Evolutionary conservation across 176 grass and related monocot species (phyloP).

Genomic region (Avena eriantha): DNA sequence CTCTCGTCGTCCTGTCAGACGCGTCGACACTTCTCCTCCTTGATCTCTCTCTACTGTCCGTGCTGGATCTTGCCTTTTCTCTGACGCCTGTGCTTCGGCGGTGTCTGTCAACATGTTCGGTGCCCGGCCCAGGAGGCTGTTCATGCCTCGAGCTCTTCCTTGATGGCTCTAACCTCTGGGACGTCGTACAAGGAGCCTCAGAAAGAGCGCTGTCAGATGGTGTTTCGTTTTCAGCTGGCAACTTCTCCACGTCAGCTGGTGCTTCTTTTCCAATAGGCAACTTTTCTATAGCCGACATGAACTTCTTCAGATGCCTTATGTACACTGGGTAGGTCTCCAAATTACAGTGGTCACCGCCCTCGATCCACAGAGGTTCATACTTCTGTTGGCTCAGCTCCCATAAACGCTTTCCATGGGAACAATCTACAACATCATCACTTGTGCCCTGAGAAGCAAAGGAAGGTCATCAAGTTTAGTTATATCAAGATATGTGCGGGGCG

Average conservation of each 20-base stretch:
- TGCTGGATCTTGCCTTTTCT: slow-evolving; percentile 57
- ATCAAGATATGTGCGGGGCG: background rate
- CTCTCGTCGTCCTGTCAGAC: slow-evolving; percentile 41
- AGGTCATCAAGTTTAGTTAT: slow-evolving; percentile 14
- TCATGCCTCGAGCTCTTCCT: slow-evolving; percentile 52
- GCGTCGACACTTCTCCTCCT: slow-evolving; percentile 80
- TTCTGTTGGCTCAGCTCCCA: slow-evolving; percentile 89
- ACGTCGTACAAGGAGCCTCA: slow-evolving; percentile 55
- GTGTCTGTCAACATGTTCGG: slow-evolving; percentile 43
- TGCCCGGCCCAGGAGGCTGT: slow-evolving; percentile 30
- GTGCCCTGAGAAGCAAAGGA: slow-evolving; percentile 65
- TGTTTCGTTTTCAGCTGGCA: slow-evolving; percentile 40
- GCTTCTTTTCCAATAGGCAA: slow-evolving; percentile 41
- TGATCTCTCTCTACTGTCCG: slow-evolving; percentile 61
- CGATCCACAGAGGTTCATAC: slow-evolving; percentile 92
- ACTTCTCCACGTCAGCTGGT: slow-evolving; percentile 44
- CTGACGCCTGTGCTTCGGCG: slow-evolving; percentile 62
- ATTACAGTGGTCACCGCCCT: slow-evolving; percentile 85
- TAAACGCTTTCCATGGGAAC: slow-evolving; percentile 80
- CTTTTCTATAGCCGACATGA: slow-evolving; percentile 71
- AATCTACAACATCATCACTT: slow-evolving; percentile 74
- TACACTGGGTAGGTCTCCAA: slow-evolving; percentile 81
- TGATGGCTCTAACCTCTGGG: slow-evolving; percentile 52
- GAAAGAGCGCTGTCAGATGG: slow-evolving; percentile 45
- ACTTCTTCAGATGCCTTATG: slow-evolving; percentile 78